Conservation (phyloP, 106 monocot species). For the Acorus gramineus region DNA sequence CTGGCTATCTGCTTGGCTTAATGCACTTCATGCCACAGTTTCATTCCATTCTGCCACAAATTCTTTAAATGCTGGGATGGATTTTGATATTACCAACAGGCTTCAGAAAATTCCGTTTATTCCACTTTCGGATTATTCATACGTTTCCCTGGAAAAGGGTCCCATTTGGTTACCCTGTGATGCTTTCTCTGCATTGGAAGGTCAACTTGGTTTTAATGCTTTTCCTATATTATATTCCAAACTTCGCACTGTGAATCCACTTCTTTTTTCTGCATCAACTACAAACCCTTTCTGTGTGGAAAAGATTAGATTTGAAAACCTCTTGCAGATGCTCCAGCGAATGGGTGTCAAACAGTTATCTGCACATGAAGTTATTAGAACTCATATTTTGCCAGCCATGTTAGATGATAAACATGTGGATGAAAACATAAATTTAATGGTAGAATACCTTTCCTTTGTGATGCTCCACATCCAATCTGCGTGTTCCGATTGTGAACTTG, state of each 20-base stretch:
- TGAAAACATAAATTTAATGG: conserved; percentile 30
- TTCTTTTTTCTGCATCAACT: conserved; percentile 30
- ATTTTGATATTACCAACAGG: conserved; percentile 45
- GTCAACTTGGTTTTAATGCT: conserved; percentile 25
- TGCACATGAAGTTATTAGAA: conserved; percentile 75
- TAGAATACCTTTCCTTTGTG: conserved; percentile 78
- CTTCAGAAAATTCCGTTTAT: conserved; percentile 64
- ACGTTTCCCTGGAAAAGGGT: conserved; percentile 55
- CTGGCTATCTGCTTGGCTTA: conserved; percentile 78
- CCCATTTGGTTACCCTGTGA: conserved; percentile 96
- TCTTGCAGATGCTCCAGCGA: conserved; percentile 50
- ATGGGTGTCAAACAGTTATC: conserved; percentile 72
- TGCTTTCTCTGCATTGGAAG: conserved; percentile 30
- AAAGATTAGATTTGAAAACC: conserved; percentile 26
- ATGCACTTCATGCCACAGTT: conserved; percentile 31
- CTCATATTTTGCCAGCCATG: conserved; percentile 50
- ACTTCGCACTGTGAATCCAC: conserved; percentile 51
- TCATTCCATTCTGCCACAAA: conserved; percentile 25
- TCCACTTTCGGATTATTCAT: conserved; percentile 84
- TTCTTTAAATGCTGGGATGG: conserved; percentile 25
- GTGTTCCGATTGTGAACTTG: conserved; percentile 50
- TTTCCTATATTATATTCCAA: conserved; percentile 64
- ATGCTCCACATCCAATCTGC: conserved; percentile 77
- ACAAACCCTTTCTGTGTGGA: conserved; percentile 18
- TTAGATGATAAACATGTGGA: conserved; percentile 13